Conservation (phyloP, 2,329 filamentous ascomycete genomes). For the Xylariomycetidae sp. region DNA sequence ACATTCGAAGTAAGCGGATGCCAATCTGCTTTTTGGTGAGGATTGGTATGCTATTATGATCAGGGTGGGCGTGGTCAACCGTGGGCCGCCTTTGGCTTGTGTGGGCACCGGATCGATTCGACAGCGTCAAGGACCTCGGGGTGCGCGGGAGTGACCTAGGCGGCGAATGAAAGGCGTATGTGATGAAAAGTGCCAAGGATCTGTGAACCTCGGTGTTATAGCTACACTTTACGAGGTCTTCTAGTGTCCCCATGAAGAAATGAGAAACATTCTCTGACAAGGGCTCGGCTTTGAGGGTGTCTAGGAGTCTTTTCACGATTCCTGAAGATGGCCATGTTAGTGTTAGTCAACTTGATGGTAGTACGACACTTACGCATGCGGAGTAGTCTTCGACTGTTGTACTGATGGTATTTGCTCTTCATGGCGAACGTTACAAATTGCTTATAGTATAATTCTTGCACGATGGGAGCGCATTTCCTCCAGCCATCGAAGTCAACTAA, state of each 20-base stretch:
- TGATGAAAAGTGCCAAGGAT: constrained; percentile 85
- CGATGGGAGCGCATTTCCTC: constrained; percentile 70
- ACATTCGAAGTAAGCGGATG: constrained; percentile 69
- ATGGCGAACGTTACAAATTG: constrained; percentile 86
- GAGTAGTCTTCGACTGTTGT: constrained; percentile 81
- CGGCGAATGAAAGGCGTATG: constrained; percentile 74
- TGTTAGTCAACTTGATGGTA: constrained; percentile 8
- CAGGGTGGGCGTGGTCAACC: constrained; percentile 28
- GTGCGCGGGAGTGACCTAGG: constrained; percentile 45
- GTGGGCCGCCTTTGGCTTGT: constrained; percentile 32
- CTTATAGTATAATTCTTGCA: constrained; percentile 86
- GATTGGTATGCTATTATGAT: constrained; percentile 30
- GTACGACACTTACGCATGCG: constrained; percentile 70
- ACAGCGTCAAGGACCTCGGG: constrained; percentile 38
- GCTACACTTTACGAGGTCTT: constrained; percentile 72
- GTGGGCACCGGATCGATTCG: constrained; percentile 38
- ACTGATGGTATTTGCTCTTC: constrained; percentile 87
- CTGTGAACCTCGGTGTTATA: constrained; percentile 81
- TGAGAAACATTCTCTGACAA: constrained; percentile 68
- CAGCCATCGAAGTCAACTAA: constrained; percentile 92
- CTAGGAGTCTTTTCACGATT: constrained; percentile 83
- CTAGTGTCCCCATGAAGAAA: constrained; percentile 74
- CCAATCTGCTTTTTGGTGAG: constrained; percentile 68
- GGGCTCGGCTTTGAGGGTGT: constrained; percentile 82
- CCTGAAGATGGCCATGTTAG: constrained; percentile 43